Evolutionary conservation across 192 early-diverging fungal species (phyloP).

Genomic region (Backusella parvicylindrica): DNA sequence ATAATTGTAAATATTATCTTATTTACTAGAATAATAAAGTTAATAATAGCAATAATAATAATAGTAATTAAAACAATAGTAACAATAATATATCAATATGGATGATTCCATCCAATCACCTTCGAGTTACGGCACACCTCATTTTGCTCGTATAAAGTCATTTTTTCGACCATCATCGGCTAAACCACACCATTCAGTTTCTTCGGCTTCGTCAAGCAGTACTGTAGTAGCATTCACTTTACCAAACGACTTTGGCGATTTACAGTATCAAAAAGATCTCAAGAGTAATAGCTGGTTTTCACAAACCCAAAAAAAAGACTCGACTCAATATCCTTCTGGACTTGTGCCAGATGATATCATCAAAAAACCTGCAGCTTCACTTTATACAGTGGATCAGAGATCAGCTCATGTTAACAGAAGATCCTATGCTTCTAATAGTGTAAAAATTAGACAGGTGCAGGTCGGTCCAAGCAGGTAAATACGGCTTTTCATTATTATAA

Average conservation of each 20-base stretch:
- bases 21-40: background rate
- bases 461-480: conserved; percentile 69
- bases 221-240: background rate
- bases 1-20: background rate
- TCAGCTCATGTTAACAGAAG: conserved; percentile 24
- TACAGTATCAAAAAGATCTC: background rate
- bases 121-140: conserved; percentile 3
- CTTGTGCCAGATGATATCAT: background rate
- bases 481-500: too few species aligned
- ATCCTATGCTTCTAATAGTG: conserved; percentile 78
- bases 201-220: background rate
- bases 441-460: conserved; percentile 75
- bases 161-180: background rate
- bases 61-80: background rate
- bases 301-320: background rate
- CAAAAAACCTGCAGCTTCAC: background rate
- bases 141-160: conserved; percentile 15
- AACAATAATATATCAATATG: background rate
- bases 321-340: background rate
- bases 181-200: background rate
- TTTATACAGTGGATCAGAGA: background rate
- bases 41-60: background rate
- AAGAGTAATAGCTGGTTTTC: conserved; percentile 16
- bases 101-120: conserved; percentile 11
- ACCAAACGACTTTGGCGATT: conserved; percentile 16